A percentile compares a stretch with the other conserved stretches of the same genome.
Conservation (phyloP, 805 yeast species). For the Yamadazyma philogaea region DNA sequence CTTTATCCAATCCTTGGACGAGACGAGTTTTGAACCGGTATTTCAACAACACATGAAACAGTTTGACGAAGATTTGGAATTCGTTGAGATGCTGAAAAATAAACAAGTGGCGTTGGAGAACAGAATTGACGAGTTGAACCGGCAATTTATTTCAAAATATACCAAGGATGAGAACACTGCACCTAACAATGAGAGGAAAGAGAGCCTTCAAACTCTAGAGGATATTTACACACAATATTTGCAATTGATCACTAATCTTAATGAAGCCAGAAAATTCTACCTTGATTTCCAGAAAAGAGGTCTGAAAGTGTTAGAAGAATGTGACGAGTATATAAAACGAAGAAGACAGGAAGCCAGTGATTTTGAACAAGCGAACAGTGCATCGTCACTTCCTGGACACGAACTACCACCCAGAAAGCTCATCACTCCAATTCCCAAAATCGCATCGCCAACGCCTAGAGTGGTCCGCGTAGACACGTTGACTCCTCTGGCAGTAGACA, state of each 20-base stretch:
- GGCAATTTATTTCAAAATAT: constrained; percentile 23
- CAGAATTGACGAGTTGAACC: constrained; percentile 33
- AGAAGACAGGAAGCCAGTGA: constrained; percentile 54
- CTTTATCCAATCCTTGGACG: constrained; percentile 16
- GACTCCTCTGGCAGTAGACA: constrained; percentile 12
- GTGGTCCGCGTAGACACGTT: constrained; percentile 3
- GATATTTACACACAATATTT: constrained; percentile 47
- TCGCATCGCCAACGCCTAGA: constrained; percentile 8
- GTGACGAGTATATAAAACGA: constrained; percentile 49
- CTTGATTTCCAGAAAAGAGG: constrained; percentile 52
- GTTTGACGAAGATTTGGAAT: constrained; percentile 50
- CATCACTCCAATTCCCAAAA: constrained; percentile 1
- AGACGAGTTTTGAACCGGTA: constrained; percentile 32
- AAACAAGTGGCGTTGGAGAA: constrained; percentile 35
- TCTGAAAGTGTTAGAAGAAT: constrained; percentile 42
- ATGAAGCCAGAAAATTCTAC: constrained; percentile 72
- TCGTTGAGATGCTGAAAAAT: constrained; percentile 37
- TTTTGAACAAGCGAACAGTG: constrained; percentile 30
- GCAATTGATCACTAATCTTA: constrained; percentile 57
- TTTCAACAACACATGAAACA: constrained; percentile 42
- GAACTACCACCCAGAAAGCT: not conserved
- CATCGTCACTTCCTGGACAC: not conserved
- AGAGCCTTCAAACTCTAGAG: constrained; percentile 51
- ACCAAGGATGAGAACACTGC: constrained; percentile 15
- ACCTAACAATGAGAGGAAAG: constrained; percentile 39